Conservation (phyloP, 2,329 filamentous ascomycete genomes). For the Camptophora hylomeconis region DNA sequence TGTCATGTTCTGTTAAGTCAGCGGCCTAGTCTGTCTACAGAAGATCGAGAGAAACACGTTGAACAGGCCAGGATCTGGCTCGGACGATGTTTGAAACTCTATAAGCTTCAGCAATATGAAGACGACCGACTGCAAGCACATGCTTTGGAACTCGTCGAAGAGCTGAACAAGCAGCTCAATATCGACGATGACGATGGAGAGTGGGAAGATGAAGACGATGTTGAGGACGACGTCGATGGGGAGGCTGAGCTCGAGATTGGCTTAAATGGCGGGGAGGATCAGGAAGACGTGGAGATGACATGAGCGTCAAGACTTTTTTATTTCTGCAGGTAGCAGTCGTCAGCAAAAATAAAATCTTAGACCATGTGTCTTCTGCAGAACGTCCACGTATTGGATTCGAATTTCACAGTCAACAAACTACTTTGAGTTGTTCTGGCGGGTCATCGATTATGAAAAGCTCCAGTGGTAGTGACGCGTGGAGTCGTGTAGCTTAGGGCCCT, state of each 20-base stretch:
- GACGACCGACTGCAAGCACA: constrained; percentile 33
- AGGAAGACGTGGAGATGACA: constrained; percentile 14
- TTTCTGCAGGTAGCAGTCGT: no score
- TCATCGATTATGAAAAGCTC: no score
- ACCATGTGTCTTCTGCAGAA: no score
- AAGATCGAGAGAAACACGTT: constrained; percentile 22
- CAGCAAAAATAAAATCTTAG: no score
- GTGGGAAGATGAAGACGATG: constrained; percentile 40
- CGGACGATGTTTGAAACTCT: constrained; percentile 68
- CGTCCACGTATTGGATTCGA: no score
- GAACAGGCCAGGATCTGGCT: constrained; percentile 60
- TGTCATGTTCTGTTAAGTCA: constrained; percentile 59
- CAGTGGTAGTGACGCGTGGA: no score
- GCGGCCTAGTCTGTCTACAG: constrained; percentile 29
- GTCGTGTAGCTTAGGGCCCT: no score
- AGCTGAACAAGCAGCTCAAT: constrained; percentile 52
- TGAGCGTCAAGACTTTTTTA: no score
- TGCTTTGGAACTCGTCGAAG: constrained; percentile 30
- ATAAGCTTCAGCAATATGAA: constrained; percentile 62
- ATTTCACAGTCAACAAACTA: no score
- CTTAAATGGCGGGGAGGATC: constrained; percentile 4
- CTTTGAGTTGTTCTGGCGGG: no score
- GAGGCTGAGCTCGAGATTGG: constrained; percentile 8
- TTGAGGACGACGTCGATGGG: constrained; percentile 31
- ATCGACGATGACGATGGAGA: constrained; percentile 44